Base-by-base conservation (phyloP, 805 yeast genomes). In the Candida coleopterorum region DNA sequence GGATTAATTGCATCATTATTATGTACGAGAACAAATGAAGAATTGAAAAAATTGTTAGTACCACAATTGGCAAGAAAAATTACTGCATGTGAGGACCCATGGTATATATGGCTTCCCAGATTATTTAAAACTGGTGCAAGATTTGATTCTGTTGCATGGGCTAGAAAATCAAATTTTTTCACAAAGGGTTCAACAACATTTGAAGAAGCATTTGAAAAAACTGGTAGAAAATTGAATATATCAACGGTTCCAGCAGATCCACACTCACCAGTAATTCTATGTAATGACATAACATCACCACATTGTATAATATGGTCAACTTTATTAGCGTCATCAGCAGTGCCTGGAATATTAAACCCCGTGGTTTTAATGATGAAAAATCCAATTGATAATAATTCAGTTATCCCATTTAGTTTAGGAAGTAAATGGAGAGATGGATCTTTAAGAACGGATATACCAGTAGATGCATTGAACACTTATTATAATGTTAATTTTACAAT, bases 211-310 rank as follows among this genome's bases (percentile, higher is more conserved):
- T 79, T 63, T 51, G 71, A 75, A 37, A 56, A 77, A 22, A 83
- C 93, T 0, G 93, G 93, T 0, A 70, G 83, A 37, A 70, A 76
- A 18, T 67, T 84, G 41, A 84, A 85, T 53, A 75, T 84, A 15
- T 76, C 87, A 0, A 83, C 89, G 0, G 88, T 85, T 2, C 93
- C 94, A 2, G 79, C 86, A 10, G 89, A 84, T 50, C 83, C 87
- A 0, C 83, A 81, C 53, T 79, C 88, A 3, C 93, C 94, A 0
- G 88, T 80, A 2, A 83, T 85, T 49, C 60, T 84, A 32, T 81
- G 90, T 53, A 84, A 84, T 48, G 76, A 79, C 48, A 72, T 82
- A 40, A 84, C 93, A 0, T 75, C 89, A 11, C 93, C 93, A 9
- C 72, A 81, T 52, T 82, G 90, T 55, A 77, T 83, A 11, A 79